Percentiles rank a stretch among this genome's conserved stretches.
These are phyloP conservation scores for Pythium dissimile DNA, from an alignment of 352 stramenopile species.

Conservation along the genomic window DNA sequence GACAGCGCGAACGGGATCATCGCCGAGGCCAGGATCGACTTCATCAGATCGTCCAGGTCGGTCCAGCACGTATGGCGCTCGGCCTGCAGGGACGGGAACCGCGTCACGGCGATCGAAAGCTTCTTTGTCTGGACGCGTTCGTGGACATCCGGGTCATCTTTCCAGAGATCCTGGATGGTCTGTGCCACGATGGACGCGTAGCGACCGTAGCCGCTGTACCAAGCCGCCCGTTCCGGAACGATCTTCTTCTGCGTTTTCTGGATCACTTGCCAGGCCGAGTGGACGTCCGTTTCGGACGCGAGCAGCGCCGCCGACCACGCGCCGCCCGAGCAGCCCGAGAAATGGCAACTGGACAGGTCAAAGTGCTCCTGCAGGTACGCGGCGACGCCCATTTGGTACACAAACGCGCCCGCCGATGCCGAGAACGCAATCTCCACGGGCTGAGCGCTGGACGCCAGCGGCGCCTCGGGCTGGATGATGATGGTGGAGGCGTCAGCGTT, in stretches of 20 bases:
- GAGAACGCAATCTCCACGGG: constrained; percentile 68
- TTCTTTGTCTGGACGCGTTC: constrained; percentile 35
- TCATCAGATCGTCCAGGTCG: constrained; percentile 53
- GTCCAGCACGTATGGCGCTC: constrained; percentile 56
- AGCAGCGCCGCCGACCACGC: constrained; percentile 41
- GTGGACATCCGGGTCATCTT: constrained; percentile 45
- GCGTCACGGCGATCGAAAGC: constrained; percentile 59
- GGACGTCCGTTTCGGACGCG: constrained; percentile 46
- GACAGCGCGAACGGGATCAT: constrained; percentile 69
- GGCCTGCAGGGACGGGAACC: constrained; percentile 51
- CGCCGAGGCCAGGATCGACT: constrained; percentile 62
- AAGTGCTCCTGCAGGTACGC: constrained; percentile 69
- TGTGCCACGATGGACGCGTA: constrained; percentile 51
- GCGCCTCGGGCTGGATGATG: constrained; percentile 7
- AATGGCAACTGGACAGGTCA: constrained; percentile 37
- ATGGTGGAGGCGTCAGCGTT: constrained; percentile 11
- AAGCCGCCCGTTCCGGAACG: constrained; percentile 34
- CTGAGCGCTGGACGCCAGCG: not conserved
- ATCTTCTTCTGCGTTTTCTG: constrained; percentile 42
- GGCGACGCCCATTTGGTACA: constrained; percentile 72
- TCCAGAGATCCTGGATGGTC: constrained; percentile 53
- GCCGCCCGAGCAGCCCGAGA: constrained; percentile 40
- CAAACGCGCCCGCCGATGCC: constrained; percentile 58
- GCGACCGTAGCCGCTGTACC: constrained; percentile 65
- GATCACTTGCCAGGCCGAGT: constrained; percentile 47